Base-by-base conservation (phyloP, 163 green algal genomes). In the Scenedesmus sp. region DNA sequence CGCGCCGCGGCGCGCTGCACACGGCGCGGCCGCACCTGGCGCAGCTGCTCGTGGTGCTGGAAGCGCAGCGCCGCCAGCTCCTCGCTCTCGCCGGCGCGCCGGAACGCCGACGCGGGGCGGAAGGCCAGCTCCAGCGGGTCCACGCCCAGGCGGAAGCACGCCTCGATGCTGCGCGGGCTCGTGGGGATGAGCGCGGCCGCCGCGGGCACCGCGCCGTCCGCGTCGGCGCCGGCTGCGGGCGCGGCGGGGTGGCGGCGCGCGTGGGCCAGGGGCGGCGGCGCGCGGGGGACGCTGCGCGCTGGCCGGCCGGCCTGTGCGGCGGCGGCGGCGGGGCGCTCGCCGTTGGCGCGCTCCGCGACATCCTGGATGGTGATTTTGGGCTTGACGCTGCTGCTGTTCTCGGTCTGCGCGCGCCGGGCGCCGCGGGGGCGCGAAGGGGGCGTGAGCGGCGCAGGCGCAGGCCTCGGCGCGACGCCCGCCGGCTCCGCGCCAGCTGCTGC, bases 91-190 rank as follows among this genome's bases (percentile, higher is more conserved):
- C 88, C 83, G 22, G 72, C 63, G 24, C 79, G 83, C 64, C 86
- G 62, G 81, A 92, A 97, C 42, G 75, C 70, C 9, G 85, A 53
- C 2, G 81, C 20, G 5, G 89, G 84, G 34, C 88, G 84, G 76
- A 84, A 89, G 31, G 85, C 71, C 28, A 96, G 87, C 39, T 91
- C 84, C 14, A 87, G 45, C 1, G 93, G 93, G 80, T 97, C 93
- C 47, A 97, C 89, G 26, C 93, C 93, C 26, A 96, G 67, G 0
- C 88, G 69, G 65, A 95, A 89, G 83, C 90, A 97, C 0, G 93
- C 90, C 70, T 96, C 88, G 31, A 96, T 85, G 18, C 88, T 94
- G n/a, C 89, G 84, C 0, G 91, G 91, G 70, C 84, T 93, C 36
- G 85, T 91, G 34, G 91, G 91, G 28, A 94, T 85, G 28, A 88